Conservation (phyloP, 129 eudicot species). For the Smallanthus sonchifolius region DNA sequence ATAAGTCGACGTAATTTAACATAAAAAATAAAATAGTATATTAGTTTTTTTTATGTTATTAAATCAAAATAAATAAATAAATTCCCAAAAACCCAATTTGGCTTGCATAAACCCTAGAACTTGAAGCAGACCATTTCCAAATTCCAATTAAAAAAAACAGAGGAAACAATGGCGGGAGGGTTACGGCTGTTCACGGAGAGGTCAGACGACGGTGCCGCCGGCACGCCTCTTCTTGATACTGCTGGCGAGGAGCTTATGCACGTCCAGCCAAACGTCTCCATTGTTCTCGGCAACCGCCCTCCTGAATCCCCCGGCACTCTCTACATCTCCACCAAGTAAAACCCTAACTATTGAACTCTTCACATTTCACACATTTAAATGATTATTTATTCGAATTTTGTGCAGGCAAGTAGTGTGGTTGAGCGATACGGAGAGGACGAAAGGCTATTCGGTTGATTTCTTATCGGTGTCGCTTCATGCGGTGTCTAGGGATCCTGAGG, state of each 20-base stretch:
- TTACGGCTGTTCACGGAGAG: slow-evolving; percentile 49
- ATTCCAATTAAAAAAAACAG: not conserved
- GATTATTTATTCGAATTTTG: not conserved
- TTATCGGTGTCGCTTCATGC: slow-evolving; percentile 85
- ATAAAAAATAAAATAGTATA: too few relatives aligned
- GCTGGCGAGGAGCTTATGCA: slow-evolving; percentile 65
- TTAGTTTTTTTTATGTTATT: too few relatives aligned
- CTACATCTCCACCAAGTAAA: slow-evolving; percentile 72
- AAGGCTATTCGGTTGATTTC: slow-evolving; percentile 80
- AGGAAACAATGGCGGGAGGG: slow-evolving; percentile 47
- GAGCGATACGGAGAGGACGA: slow-evolving; percentile 64
- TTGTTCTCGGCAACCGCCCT: slow-evolving; percentile 63
- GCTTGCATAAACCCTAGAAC: slow-evolving; percentile 13
- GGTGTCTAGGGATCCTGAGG: slow-evolving; percentile 75
- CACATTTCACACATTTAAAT: not conserved
- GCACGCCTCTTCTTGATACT: slow-evolving; percentile 50
- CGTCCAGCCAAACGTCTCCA: slow-evolving; percentile 59
- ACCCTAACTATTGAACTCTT: not conserved
- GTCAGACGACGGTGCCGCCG: slow-evolving; percentile 45
- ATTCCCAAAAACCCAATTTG: too few relatives aligned
- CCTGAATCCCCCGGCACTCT: slow-evolving; percentile 75
- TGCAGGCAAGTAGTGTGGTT: slow-evolving; percentile 78
- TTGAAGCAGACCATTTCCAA: not conserved
- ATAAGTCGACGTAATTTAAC: too few relatives aligned
- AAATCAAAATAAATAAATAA: too few relatives aligned